Conservation (phyloP, 768 basidiomycete species). For the Suillus weaverae region DNA sequence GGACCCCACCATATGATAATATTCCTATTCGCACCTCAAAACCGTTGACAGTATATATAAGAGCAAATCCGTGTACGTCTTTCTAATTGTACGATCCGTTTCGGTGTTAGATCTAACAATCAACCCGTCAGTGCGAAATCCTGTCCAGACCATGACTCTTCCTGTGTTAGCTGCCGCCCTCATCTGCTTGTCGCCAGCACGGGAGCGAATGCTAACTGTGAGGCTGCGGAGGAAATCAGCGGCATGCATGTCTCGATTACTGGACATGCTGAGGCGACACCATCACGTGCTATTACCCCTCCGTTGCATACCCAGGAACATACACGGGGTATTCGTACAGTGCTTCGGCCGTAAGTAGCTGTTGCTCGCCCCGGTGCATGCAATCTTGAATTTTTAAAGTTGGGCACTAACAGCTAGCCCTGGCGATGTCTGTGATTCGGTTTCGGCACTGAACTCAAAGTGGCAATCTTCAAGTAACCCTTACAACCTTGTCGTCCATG, state of each 20-base stretch:
- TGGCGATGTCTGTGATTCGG: background rate
- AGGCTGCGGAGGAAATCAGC: too few species aligned
- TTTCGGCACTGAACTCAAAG: background rate
- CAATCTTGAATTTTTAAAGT: background rate
- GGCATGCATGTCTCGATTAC: background rate
- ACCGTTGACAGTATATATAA: too few species aligned
- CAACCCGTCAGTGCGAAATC: too few species aligned
- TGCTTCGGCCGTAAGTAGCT: background rate
- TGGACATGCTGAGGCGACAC: background rate
- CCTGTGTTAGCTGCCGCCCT: too few species aligned
- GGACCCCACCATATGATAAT: too few species aligned
- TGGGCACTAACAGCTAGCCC: background rate
- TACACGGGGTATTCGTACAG: background rate
- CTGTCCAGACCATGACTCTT: too few species aligned
- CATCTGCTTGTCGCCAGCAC: too few species aligned
- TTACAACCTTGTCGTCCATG: background rate
- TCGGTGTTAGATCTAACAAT: too few species aligned
- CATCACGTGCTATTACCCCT: background rate
- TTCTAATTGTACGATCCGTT: too few species aligned
- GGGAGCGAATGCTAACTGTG: too few species aligned
- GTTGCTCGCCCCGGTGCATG: background rate
- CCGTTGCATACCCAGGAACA: background rate
- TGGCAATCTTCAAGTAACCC: background rate
- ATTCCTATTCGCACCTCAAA: too few species aligned
- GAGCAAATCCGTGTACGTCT: too few species aligned